Conservation (phyloP, 75 land plant species). For the Picea glauca region DNA sequence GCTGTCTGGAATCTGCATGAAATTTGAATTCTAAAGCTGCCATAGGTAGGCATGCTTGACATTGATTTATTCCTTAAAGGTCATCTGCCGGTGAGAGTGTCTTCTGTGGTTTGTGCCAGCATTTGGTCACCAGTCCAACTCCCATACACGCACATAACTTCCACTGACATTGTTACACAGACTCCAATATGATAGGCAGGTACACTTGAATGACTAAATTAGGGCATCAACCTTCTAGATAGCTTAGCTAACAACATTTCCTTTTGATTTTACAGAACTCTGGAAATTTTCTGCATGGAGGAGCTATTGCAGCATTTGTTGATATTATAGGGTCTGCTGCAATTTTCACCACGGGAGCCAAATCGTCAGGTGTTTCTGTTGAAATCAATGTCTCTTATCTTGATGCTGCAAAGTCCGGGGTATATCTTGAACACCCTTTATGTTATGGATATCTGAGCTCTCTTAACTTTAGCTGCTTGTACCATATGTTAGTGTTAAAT, state of each 20-base stretch:
- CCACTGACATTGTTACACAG: not conserved
- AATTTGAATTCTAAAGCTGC: too few species aligned
- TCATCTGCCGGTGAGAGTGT: too few species aligned
- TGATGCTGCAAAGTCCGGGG: conserved; percentile 39
- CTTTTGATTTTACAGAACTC: conserved; percentile 26
- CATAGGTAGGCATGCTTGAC: too few species aligned
- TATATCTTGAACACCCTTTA: conserved; percentile 3
- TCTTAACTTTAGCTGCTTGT: conserved; percentile 4
- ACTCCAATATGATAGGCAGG: not conserved
- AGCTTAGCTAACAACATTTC: not conserved
- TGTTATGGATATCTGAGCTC: not conserved
- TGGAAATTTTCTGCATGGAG: conserved; percentile 58
- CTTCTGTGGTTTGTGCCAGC: too few species aligned
- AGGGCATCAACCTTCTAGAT: not conserved
- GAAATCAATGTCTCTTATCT: conserved; percentile 72
- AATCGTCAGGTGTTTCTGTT: conserved; percentile 44
- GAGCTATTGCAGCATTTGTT: conserved; percentile 64
- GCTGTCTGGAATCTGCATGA: too few species aligned
- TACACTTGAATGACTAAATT: not conserved
- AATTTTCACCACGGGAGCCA: conserved; percentile 37
- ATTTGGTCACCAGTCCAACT: too few species aligned
- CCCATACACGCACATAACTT: not conserved
- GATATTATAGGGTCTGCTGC: conserved; percentile 65
- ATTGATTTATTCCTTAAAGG: too few species aligned
- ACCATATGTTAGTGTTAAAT: conserved; percentile 3